A percentile compares a stretch with the other conserved stretches of the same genome.
These are phyloP conservation scores for Phytophthora ohioensis DNA, from an alignment of 352 stramenopile genomes.

Conservation along the genomic window DNA sequence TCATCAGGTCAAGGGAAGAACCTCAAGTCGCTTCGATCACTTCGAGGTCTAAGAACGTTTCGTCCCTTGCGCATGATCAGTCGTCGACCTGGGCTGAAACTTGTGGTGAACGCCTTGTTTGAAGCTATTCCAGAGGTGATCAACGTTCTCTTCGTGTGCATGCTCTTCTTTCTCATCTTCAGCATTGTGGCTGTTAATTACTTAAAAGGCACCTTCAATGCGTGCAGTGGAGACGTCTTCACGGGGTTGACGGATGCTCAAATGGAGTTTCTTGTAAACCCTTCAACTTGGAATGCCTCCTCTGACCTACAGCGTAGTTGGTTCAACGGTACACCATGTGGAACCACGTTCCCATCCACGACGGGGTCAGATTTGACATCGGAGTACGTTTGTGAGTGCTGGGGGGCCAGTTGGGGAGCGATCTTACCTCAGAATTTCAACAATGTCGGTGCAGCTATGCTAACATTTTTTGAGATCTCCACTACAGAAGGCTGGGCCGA, in stretches of 20 bases:
- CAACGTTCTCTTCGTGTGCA: slow-evolving; percentile 92
- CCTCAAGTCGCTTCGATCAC: slow-evolving; percentile 82
- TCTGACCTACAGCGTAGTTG: slow-evolving; percentile 47
- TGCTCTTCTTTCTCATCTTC: slow-evolving; percentile 96
- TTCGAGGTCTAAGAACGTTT: slow-evolving; percentile 89
- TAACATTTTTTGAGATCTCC: slow-evolving; percentile 94
- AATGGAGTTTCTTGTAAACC: slow-evolving; percentile 55
- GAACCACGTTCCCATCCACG: slow-evolving; percentile 1
- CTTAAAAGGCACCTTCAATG: slow-evolving; percentile 91
- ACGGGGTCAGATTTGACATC: slow-evolving; percentile 55
- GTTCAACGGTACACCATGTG: slow-evolving; percentile 57
- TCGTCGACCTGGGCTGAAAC: slow-evolving; percentile 80
- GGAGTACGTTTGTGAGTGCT: slow-evolving; percentile 77
- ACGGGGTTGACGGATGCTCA: slow-evolving; percentile 47
- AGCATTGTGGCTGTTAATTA: slow-evolving; percentile 95
- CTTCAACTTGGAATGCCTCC: slow-evolving; percentile 47
- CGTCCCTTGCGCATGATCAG: slow-evolving; percentile 93
- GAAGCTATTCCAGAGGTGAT: slow-evolving; percentile 90
- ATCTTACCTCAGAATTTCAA: slow-evolving; percentile 86
- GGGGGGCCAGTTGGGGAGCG: slow-evolving; percentile 50
- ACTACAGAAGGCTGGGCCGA: slow-evolving; percentile 94
- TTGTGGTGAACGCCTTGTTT: slow-evolving; percentile 93
- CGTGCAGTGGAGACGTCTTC: slow-evolving; percentile 79
- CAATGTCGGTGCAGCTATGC: slow-evolving; percentile 83
- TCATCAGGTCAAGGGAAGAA: slow-evolving; percentile 48